Evolutionary conservation across 371 early-diverging fungal genomes (phyloP).

Genomic region (Smittium mucronatum): DNA sequence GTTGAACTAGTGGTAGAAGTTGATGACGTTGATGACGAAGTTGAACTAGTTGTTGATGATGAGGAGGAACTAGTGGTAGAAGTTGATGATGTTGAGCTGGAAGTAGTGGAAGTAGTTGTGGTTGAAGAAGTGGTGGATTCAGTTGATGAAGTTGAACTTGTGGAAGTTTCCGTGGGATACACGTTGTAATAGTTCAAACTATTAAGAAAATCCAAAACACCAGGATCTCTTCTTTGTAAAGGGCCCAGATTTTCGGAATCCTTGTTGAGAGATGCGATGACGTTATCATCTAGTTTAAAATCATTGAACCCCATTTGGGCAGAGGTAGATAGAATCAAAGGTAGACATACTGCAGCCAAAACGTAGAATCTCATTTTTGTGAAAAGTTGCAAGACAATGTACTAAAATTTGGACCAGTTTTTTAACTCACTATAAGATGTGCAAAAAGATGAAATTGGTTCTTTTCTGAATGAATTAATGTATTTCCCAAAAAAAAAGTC

Average conservation of each 20-base stretch:
- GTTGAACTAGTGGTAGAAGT: too few relatives aligned
- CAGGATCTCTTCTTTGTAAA: not conserved
- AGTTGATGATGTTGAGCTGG: not conserved
- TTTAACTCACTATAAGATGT: too few relatives aligned
- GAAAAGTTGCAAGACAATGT: too few relatives aligned
- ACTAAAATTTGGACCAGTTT: too few relatives aligned
- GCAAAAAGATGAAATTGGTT: too few relatives aligned
- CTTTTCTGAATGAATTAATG: too few relatives aligned
- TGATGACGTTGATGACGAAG: too few relatives aligned
- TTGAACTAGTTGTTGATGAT: not conserved
- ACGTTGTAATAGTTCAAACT: not conserved
- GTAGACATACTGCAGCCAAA: not conserved
- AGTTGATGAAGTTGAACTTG: not conserved
- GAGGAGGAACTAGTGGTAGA: not conserved
- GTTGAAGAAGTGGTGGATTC: not conserved
- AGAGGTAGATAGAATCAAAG: not conserved
- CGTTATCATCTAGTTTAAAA: not conserved
- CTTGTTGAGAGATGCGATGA: not conserved
- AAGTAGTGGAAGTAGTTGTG: not conserved
- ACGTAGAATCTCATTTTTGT: too few relatives aligned
- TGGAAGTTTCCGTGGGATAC: not conserved
- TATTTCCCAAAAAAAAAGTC: too few relatives aligned
- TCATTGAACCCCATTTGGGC: not conserved
- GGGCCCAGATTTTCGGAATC: not conserved
- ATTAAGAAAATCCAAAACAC: not conserved